Base-by-base conservation (phyloP, 768 basidiomycete species). In the Lactarius sanguifluus region DNA sequence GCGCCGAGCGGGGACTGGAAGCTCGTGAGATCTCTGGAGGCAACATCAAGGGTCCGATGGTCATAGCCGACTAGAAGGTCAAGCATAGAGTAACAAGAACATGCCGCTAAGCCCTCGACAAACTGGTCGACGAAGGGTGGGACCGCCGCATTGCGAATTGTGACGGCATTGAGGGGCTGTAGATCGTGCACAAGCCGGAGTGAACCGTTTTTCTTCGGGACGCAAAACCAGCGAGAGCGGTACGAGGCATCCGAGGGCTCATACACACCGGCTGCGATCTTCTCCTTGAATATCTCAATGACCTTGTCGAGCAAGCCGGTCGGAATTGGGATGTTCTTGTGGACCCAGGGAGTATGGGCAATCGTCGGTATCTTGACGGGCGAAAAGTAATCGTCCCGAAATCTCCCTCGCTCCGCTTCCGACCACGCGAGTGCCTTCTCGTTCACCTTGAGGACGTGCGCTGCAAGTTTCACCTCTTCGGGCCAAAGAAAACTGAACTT, bases 61-160 rank as follows among this genome's bases (percentile, higher is more conserved):
- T 43, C 41, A 16, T 43, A 43, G 41, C 41, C 50, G 9, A 61
- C 36, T 4, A 52, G 52, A 0, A 61, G 50, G 18, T 61, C 50
- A 1, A 61, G 32, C 36, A 61, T 61, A 1, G 47, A 15, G 15
- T 54, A 61, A 32, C 60, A 61, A 0, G 34, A 20, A 1, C 23
- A 13, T 0, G 64, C 77, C 80, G 30, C 78, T 77, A 61, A 54
- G 23, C n/a, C 6, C 57, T 75, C 73, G 1, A 67, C 65, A 20
- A 74, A 62, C 34, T 73, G 64, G 6, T 43, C 41, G 1, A 43
- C 41, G 2, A 43, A 16, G 5, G 41, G 41, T 16, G 41, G 70
- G 1, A 73, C 61, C 0, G 60, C 69, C 0, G 74, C 47, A 28
- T 74, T 57, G 32, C 61, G 56, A 15, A 73, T 71, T 0, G 70